phyloP scores from a whole-genome alignment of 2,329 filamentous ascomycete genomes.

The Calonectria leucothoes region DNA sequence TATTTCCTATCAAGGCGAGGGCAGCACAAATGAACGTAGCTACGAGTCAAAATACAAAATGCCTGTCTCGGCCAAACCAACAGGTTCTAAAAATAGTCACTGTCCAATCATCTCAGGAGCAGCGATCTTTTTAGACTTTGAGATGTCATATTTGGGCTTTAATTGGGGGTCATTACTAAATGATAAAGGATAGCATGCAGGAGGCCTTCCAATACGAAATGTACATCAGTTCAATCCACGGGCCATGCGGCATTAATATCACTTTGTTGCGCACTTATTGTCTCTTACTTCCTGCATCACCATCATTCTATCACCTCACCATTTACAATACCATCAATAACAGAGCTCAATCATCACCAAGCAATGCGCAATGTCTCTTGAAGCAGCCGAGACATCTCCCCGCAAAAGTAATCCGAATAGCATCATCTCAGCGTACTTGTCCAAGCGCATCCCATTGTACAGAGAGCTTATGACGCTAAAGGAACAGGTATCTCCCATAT shows the following conservation, averaged over 20 bases:
- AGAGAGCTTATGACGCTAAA: not conserved
- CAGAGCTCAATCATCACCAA: not conserved
- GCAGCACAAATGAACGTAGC: not conserved
- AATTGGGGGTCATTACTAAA: not conserved
- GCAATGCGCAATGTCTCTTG: not conserved
- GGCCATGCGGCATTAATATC: not conserved
- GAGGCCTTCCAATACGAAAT: not conserved
- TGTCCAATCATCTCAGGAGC: not conserved
- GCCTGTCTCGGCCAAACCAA: not conserved
- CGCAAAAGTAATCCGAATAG: not conserved
- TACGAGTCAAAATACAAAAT: not conserved
- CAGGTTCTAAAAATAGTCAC: not conserved
- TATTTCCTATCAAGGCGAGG: not conserved
- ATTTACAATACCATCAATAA: not conserved
- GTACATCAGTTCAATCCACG: not conserved
- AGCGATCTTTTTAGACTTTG: not conserved
- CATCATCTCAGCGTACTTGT: not conserved
- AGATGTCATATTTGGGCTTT: not conserved
- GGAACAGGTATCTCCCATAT: not conserved
- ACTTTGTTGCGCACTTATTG: not conserved
- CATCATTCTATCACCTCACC: not conserved
- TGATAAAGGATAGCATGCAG: not conserved
- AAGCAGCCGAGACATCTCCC: not conserved
- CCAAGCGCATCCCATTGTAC: not conserved
- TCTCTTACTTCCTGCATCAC: not conserved